Conservation (phyloP, 2,329 filamentous ascomycete species). For the Talaromyces sp. region DNA sequence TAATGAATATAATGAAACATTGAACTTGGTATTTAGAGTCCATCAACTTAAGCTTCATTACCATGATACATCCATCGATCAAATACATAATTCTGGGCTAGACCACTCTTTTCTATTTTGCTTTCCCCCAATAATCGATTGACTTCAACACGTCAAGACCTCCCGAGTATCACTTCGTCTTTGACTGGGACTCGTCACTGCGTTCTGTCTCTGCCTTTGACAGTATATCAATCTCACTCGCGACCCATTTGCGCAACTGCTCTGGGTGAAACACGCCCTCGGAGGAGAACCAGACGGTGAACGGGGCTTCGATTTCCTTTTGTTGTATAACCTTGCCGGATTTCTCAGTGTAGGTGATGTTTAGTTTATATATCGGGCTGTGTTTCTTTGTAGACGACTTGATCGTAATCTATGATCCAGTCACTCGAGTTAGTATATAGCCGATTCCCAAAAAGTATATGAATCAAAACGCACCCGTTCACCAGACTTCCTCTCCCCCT, state of each 20-base stretch:
- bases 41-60: neutral
- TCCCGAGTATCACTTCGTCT: conserved; percentile 1
- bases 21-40: neutral
- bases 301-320: conserved; percentile 49
- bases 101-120: neutral
- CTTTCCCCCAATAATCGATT: neutral
- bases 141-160: neutral
- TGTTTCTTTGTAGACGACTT: conserved; percentile 70
- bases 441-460: no score
- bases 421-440: neutral
- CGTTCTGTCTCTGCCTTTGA: conserved; percentile 41
- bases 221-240: conserved; percentile 51
- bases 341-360: conserved; percentile 46
- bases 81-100: no score
- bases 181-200: conserved; percentile 10
- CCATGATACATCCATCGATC: no score
- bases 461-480: conserved; percentile 47
- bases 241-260: conserved; percentile 58
- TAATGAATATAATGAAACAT: neutral
- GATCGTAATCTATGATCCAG: conserved; percentile 61
- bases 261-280: conserved; percentile 56
- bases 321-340: conserved; percentile 36
- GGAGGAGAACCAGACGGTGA: conserved; percentile 54
- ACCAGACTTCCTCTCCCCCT: conserved; percentile 63
- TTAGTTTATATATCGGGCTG: conserved; percentile 72